Percentiles rank a stretch among this genome's conserved stretches.
phyloP scores from a whole-genome alignment of 495 filamentous ascomycete genomes.

The Podospora pseudopauciseta region DNA sequence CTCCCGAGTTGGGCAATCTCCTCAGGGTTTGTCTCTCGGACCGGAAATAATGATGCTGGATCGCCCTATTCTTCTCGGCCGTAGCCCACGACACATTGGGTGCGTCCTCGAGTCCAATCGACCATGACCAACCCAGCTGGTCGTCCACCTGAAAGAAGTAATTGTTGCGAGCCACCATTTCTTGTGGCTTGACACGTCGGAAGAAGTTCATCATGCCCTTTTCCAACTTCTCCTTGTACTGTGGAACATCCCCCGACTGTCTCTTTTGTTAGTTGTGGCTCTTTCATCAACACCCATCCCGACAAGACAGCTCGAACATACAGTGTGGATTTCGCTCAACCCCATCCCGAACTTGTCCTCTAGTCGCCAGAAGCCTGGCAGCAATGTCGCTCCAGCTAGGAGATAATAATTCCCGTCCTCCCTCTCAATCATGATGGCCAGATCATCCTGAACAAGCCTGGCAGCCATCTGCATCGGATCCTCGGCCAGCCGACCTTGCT shows the following conservation, averaged over 20 bases:
- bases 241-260: slow-evolving; percentile 68
- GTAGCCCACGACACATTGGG: slow-evolving; percentile 65
- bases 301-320: background rate
- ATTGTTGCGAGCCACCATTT: slow-evolving; percentile 59
- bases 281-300: background rate
- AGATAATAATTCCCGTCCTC: slow-evolving; percentile 81
- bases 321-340: slow-evolving; percentile 76
- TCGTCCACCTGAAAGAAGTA: slow-evolving; percentile 83
- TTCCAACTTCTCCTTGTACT: slow-evolving; percentile 71
- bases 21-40: slow-evolving; percentile 76
- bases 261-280: background rate
- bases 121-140: slow-evolving; percentile 63
- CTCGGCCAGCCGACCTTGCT: slow-evolving; percentile 63
- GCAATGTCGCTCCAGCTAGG: slow-evolving; percentile 71
- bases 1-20: slow-evolving; percentile 68
- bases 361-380: slow-evolving; percentile 86
- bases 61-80: slow-evolving; percentile 71
- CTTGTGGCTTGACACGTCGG: slow-evolving; percentile 58
- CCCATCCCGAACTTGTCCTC: slow-evolving; percentile 83
- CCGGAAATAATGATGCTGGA: slow-evolving; percentile 74
- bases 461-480: slow-evolving; percentile 77
- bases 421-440: slow-evolving; percentile 82
- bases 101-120: slow-evolving; percentile 71
- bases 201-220: slow-evolving; percentile 84
- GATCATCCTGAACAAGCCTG: slow-evolving; percentile 77